Evolutionary conservation across 1,284 basidiomycete species (phyloP).

Genomic region (Melampsora americana): DNA sequence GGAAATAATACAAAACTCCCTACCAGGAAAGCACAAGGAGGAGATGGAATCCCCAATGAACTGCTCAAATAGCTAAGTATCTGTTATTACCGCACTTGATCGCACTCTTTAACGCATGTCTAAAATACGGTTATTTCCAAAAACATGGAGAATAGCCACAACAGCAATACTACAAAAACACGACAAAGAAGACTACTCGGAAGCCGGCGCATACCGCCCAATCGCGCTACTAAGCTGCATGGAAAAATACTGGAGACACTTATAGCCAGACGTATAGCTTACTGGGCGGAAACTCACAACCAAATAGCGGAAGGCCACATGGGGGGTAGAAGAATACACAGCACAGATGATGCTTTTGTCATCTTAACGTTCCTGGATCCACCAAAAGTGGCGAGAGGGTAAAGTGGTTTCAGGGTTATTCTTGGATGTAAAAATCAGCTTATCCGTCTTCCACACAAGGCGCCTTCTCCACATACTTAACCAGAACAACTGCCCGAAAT

Average conservation of each 20-base stretch:
- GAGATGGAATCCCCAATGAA: constrained; percentile 12
- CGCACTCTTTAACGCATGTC: background rate
- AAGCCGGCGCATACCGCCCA: background rate
- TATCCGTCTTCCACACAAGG: too few species aligned
- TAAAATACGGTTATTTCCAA: background rate
- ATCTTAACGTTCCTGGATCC: too few species aligned
- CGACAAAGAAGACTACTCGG: background rate
- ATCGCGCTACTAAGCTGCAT: constrained; percentile 5
- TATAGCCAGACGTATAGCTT: background rate
- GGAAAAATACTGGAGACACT: constrained; percentile 2
- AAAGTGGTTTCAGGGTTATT: too few species aligned
- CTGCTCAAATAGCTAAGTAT: background rate
- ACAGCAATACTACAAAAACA: constrained; percentile 5
- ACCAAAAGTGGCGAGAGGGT: too few species aligned
- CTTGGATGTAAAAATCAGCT: too few species aligned
- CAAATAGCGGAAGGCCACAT: background rate
- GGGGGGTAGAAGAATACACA: background rate
- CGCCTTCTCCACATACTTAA: too few species aligned
- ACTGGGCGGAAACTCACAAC: background rate
- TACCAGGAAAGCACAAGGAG: constrained; percentile 6
- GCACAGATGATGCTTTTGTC: too few species aligned
- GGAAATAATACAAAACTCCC: background rate
- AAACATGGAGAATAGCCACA: background rate
- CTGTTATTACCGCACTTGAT: background rate
- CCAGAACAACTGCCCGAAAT: too few species aligned